Conservation (phyloP, 495 filamentous ascomycete genomes). For the Neurospora discreta region DNA sequence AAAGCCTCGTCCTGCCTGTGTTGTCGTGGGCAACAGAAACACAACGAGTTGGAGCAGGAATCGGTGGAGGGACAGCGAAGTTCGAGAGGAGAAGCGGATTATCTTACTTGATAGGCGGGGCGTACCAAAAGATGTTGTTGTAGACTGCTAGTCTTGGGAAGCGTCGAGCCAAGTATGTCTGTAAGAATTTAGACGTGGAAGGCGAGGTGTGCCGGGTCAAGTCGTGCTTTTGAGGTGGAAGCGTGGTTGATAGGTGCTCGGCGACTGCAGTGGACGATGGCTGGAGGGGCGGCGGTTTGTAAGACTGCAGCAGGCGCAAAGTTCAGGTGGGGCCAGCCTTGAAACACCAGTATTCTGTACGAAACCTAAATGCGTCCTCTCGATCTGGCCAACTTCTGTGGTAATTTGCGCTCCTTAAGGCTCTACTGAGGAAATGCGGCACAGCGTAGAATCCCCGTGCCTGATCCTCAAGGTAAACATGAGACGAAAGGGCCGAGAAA, state of each 20-base stretch:
- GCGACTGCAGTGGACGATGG: background rate
- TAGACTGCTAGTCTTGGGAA: background rate
- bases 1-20: background rate
- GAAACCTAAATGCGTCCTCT: background rate
- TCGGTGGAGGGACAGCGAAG: background rate
- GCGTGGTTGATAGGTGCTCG: background rate
- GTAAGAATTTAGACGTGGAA: background rate
- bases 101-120: background rate
- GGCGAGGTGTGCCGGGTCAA: background rate
- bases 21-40: background rate
- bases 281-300: background rate
- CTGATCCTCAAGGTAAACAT: background rate
- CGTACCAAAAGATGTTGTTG: background rate
- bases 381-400: background rate
- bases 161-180: background rate
- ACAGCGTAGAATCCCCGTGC: background rate
- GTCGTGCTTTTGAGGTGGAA: background rate
- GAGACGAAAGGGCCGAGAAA: background rate
- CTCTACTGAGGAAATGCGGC: background rate
- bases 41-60: background rate
- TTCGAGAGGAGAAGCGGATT: background rate
- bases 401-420: background rate
- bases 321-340: background rate
- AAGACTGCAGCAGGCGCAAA: background rate
- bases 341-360: background rate